Base-by-base conservation (phyloP, 495 filamentous ascomycete species). In the Penicillium cosmopolitanum region DNA sequence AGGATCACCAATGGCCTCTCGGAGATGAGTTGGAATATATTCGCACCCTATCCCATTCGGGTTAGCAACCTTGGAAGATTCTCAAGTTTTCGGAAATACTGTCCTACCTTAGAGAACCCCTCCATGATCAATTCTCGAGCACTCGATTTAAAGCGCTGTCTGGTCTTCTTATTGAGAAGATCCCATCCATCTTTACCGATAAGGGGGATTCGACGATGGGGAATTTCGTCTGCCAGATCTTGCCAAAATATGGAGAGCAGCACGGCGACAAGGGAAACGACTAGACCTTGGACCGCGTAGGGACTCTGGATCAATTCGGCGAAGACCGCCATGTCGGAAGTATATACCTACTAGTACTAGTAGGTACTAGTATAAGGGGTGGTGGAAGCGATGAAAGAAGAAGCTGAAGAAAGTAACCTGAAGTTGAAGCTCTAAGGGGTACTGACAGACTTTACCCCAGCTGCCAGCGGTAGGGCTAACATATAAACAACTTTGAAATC, bases 1-100 rank as follows among this genome's bases (percentile, higher is more conserved):
- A 84, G 54, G 38, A 84, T 58, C 48, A 84, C 62, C 51, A 77
- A 60, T 1, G 73, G 73, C 9, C 62, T 60, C 33, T 65, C 66
- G 4, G 66, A 73, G 46, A 75, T 67, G 25, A 77, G 61, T 51
- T 82, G 79, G 55, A 80, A 82, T 12, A 74, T 71, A 52, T 60
- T 61, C 44, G 51, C 55, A 3, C 71, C 70, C 69, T 77, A 21
- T 50, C 6, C 7, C 33, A 31, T 7, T 25, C 19, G 10, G 18
- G 21, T 63, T 12, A 40, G 48, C 21, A 21, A 21, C 19, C 19
- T 21, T 21, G 54, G 50, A 21, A 21, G 6, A 25, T 38, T 13
- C 18, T 11, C 34, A 34, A 15, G 19, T 1, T 48, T 44, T 44
- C n/a, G 16, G 42, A 23, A 23, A 23, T n/a, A 44, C 42, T 44